Percentiles rank a stretch among this genome's conserved stretches.
Conservation (phyloP, 805 yeast species). For the Wickerhamiella alocasiicola region DNA sequence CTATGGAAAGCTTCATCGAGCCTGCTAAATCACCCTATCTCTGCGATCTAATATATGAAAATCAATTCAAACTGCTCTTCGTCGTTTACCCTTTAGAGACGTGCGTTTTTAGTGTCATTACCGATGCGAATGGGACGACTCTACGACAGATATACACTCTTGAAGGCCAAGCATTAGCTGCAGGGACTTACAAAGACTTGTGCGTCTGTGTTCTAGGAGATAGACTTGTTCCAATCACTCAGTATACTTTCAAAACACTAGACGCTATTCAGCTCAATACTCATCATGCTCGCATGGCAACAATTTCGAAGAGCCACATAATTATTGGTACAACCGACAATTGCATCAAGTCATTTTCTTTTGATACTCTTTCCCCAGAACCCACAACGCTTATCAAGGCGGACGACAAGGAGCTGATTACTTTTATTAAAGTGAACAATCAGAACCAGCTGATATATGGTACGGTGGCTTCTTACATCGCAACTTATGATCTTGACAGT, state of each 20-base stretch:
- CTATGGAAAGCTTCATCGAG: background rate
- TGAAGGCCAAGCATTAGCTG: background rate
- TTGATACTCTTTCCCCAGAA: background rate
- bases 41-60: slow-evolving; percentile 1
- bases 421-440: background rate
- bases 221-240: background rate
- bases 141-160: background rate
- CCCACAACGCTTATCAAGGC: background rate
- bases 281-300: background rate
- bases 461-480: background rate
- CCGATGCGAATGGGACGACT: background rate
- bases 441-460: background rate
- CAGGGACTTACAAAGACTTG: background rate
- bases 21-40: background rate
- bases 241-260: background rate
- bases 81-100: slow-evolving; percentile 1
- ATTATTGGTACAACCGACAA: background rate
- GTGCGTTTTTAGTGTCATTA: background rate
- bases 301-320: background rate
- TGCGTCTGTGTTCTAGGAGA: background rate
- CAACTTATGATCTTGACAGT: background rate
- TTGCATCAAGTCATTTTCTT: background rate
- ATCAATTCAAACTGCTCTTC: background rate
- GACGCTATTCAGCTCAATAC: background rate
- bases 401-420: background rate